Percentiles rank a stretch among this genome's conserved stretches.
Conservation (phyloP, 176 grass and related monocot genomes). For the Eremochloa ophiuroides region DNA sequence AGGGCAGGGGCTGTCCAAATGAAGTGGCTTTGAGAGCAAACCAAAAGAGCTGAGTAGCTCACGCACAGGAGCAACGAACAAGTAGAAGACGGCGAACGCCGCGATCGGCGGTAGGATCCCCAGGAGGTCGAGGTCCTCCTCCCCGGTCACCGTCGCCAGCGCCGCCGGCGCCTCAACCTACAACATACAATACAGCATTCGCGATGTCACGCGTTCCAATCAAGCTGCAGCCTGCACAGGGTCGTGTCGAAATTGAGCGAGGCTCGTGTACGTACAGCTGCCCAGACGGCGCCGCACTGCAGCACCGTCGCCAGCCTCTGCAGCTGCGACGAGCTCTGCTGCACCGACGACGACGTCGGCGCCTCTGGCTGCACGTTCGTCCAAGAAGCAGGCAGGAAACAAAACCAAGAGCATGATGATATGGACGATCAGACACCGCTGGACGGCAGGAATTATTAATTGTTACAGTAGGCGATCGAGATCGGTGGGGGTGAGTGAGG, state of each 20-base stretch:
- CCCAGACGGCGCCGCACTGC: conserved; percentile 60
- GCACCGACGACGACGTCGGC: background rate
- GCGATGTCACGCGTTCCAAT: background rate
- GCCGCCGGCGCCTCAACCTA: conserved; percentile 65
- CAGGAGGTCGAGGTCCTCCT: conserved; percentile 64
- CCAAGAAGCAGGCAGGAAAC: background rate
- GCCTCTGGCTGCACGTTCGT: conserved; percentile 10
- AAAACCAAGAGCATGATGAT: background rate
- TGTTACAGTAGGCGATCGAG: background rate
- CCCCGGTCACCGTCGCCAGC: conserved; percentile 69
- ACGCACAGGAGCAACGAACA: conserved; percentile 69
- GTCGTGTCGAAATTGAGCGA: background rate
- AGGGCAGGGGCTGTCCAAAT: background rate
- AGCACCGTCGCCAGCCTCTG: conserved; percentile 43
- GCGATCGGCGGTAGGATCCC: conserved; percentile 56
- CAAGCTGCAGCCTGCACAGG: background rate
- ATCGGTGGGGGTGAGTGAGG: background rate
- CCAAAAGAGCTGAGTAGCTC: background rate
- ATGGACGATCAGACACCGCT: background rate
- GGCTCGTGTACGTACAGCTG: conserved; percentile 36
- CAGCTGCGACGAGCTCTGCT: conserved; percentile 30
- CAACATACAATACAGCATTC: background rate
- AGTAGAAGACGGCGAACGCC: conserved; percentile 53
- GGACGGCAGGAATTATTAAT: background rate
- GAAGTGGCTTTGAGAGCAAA: background rate